phyloP scores from a whole-genome alignment of 176 grass and related monocot species.

The Raddia distichophylla region DNA sequence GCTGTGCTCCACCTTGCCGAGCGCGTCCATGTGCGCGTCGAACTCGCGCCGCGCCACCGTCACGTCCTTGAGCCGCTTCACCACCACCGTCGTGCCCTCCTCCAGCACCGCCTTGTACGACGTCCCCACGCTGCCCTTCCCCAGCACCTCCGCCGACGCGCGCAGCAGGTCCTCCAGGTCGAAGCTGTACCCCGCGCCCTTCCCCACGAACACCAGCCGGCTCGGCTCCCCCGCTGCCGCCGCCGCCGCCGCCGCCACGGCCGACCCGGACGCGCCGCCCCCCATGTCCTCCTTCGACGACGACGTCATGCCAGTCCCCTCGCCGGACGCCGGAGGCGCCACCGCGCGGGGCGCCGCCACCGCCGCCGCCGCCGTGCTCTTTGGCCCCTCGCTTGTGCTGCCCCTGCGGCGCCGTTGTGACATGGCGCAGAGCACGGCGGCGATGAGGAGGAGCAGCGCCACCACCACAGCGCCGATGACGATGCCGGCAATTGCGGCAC shows the following conservation, averaged over 20 bases:
- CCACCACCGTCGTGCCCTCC: constrained; percentile 91
- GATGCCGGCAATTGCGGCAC: constrained; percentile 67
- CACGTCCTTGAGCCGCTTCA: constrained; percentile 99
- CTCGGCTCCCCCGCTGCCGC: constrained; percentile 58
- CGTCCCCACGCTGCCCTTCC: constrained; percentile 85
- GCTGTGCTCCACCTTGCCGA: constrained; percentile 70
- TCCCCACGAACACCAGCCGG: constrained; percentile 81
- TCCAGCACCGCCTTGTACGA: constrained; percentile 97
- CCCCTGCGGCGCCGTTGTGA: constrained; percentile 19
- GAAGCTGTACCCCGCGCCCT: constrained; percentile 80
- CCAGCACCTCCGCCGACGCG: constrained; percentile 97
- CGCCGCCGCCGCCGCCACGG: neutral
- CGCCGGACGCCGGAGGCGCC: constrained; percentile 1
- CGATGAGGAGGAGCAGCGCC: constrained; percentile 50
- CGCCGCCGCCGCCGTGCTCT: constrained; percentile 21
- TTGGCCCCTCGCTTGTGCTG: constrained; percentile 3
- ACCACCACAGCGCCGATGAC: constrained; percentile 50
- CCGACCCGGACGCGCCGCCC: constrained; percentile 33
- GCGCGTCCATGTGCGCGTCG: constrained; percentile 66
- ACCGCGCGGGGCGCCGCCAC: neutral
- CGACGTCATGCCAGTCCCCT: constrained; percentile 58
- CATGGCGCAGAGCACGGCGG: constrained; percentile 42
- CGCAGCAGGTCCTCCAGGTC: constrained; percentile 97
- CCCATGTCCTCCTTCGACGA: constrained; percentile 74
- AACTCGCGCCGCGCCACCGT: constrained; percentile 67